Conservation (phyloP, 306 rosid genomes). For the Arachis hypogaea region DNA sequence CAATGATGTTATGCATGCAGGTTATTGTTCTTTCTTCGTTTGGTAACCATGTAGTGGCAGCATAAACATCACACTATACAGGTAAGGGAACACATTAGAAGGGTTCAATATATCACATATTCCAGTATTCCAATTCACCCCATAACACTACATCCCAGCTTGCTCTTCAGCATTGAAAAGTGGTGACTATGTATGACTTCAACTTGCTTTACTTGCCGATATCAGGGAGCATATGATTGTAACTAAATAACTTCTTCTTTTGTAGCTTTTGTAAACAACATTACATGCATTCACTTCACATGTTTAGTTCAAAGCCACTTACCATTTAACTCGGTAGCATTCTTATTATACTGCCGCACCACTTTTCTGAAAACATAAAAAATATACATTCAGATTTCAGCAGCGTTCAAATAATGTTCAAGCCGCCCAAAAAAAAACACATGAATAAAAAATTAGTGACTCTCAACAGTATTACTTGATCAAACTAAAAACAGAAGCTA, state of each 20-base stretch:
- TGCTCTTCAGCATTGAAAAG: neutral
- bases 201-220: neutral
- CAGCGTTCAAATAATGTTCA: neutral
- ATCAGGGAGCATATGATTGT: conserved; percentile 19
- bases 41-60: conserved; percentile 3
- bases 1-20: neutral
- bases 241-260: neutral
- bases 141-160: neutral
- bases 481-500: conserved; percentile 11
- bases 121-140: conserved; percentile 14
- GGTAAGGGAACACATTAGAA: conserved; percentile 10
- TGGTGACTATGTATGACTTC: neutral
- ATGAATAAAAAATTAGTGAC: neutral
- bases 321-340: conserved; percentile 46
- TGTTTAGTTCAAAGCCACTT: conserved; percentile 23
- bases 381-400: conserved; percentile 25
- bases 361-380: conserved; percentile 51
- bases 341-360: conserved; percentile 33
- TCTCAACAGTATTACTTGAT: neutral
- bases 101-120: conserved; percentile 15
- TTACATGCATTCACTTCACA: neutral
- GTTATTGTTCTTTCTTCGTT: neutral
- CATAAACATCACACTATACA: conserved; percentile 4
- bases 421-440: neutral
- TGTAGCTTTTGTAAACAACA: conserved; percentile 5